Base-by-base conservation (phyloP, 352 stramenopile species). In the Peronospora belbahrii region DNA sequence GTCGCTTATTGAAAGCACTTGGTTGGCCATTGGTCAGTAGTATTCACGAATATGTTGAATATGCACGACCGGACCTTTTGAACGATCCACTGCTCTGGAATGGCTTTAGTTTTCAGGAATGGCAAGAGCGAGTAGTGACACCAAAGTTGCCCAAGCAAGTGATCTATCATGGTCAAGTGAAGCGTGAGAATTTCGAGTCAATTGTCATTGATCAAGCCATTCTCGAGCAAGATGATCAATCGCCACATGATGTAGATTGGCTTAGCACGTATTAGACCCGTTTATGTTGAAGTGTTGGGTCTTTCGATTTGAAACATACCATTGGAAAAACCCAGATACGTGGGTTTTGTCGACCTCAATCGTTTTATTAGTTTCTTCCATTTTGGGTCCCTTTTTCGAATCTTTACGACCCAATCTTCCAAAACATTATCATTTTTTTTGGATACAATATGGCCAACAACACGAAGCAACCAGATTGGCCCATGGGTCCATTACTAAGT, bases 21-120 rank as follows among this genome's bases (percentile, higher is more conserved):
- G 56, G 59, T 37, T 84, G 73, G 33, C 76, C 76, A 0, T 17
- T n/a, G n/a, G n/a, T 70, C 11, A 40, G 60, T 9, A 74, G 39
- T 23, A 56, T 66, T 7, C 33, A 67, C 9, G 39, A 58, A 11
- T 47, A 81, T 4, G 27, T 72, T 10, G 45, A 69, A 5, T 52
- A 47, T 33, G 51, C 49, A 6, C 46, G 46, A 23, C n/a, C 32
- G 2, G 48, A 59, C 4, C 46, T 75, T 9, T 2, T 31, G 9
- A 43, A 19, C 0, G 60, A 83, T 23, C 42, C 41, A 2, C 25
- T 70, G 15, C 50, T 82, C 4, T 78, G 60, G 59, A 66, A 19
- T n/a, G 70, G 64, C 27, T 69, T 70, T 5, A 77, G 71, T 19
- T 48, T 45, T 10, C 42, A 56, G 1, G 65, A 74, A 42, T 84